Evolutionary conservation across 75 land plant genomes (phyloP).

Genomic region (Selaginella moellendorffii): DNA sequence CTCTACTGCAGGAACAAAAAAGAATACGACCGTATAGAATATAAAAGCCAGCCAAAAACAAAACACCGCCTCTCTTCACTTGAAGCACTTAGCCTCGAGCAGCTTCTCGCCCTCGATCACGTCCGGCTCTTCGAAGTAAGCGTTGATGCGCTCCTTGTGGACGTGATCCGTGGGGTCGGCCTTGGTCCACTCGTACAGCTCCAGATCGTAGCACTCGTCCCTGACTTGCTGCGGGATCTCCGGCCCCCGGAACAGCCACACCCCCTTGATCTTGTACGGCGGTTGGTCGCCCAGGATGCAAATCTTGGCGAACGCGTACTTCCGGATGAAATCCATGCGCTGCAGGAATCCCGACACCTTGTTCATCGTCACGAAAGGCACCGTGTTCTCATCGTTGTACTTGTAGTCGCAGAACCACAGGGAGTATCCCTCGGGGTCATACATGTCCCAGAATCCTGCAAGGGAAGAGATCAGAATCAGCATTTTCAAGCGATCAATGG

Average conservation of each 20-base stretch:
- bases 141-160: constrained; percentile 73
- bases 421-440: constrained; percentile 95
- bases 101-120: constrained; percentile 73
- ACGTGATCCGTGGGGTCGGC: constrained; percentile 66
- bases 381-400: constrained; percentile 86
- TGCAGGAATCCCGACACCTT: constrained; percentile 90
- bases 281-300: constrained; percentile 63
- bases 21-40: too few species aligned
- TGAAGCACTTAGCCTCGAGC: constrained; percentile 92
- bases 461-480: not conserved
- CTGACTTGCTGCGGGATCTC: constrained; percentile 73
- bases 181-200: constrained; percentile 82
- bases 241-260: constrained; percentile 91
- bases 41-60: too few species aligned
- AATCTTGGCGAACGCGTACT: constrained; percentile 95
- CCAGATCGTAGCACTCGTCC: constrained; percentile 83
- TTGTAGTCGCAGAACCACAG: constrained; percentile 98
- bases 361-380: constrained; percentile 86
- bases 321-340: constrained; percentile 81
- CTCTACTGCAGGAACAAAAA: too few species aligned
- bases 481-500: not conserved
- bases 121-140: constrained; percentile 87
- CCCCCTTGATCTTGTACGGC: constrained; percentile 81
- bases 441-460: constrained; percentile 99
- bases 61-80: constrained; percentile 25